Conservation (phyloP, 2,329 filamentous ascomycete genomes). For the Sporothrix globosa region DNA sequence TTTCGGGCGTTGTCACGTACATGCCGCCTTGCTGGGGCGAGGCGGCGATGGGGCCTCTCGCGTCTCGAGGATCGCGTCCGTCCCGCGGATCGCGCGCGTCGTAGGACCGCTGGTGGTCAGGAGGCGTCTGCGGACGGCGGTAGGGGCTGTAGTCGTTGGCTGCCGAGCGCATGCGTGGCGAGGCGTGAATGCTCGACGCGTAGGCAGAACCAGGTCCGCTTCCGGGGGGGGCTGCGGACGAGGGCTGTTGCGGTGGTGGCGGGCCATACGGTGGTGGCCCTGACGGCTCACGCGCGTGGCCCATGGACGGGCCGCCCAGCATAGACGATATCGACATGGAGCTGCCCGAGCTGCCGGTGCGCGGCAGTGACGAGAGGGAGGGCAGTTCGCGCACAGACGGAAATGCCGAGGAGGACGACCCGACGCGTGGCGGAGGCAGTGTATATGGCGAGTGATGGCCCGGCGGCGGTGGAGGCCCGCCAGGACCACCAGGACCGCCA, state of each 20-base stretch:
- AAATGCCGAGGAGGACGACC: constrained; percentile 50
- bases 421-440: constrained; percentile 53
- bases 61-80: constrained; percentile 45
- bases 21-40: constrained; percentile 43
- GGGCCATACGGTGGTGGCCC: constrained; percentile 47
- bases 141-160: constrained; percentile 64
- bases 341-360: constrained; percentile 54
- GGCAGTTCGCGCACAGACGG: constrained; percentile 57
- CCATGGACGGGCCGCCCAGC: constrained; percentile 54
- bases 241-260: not conserved
- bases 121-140: constrained; percentile 68
- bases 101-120: constrained; percentile 67
- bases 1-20: constrained; percentile 58
- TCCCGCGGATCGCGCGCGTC: constrained; percentile 46
- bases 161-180: constrained; percentile 58
- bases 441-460: constrained; percentile 47
- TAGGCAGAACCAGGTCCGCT: constrained; percentile 51
- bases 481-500: constrained; percentile 35
- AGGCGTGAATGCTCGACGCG: constrained; percentile 56
- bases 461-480: constrained; percentile 31
- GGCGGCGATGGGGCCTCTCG: constrained; percentile 49
- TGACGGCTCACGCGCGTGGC: constrained; percentile 44
- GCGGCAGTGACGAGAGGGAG: constrained; percentile 54
- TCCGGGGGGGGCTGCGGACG: constrained; percentile 37
- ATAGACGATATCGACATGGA: constrained; percentile 66